These are phyloP conservation scores for Sedum album DNA, from an alignment of 164 flowering plant genomes.

Conservation along the genomic window DNA sequence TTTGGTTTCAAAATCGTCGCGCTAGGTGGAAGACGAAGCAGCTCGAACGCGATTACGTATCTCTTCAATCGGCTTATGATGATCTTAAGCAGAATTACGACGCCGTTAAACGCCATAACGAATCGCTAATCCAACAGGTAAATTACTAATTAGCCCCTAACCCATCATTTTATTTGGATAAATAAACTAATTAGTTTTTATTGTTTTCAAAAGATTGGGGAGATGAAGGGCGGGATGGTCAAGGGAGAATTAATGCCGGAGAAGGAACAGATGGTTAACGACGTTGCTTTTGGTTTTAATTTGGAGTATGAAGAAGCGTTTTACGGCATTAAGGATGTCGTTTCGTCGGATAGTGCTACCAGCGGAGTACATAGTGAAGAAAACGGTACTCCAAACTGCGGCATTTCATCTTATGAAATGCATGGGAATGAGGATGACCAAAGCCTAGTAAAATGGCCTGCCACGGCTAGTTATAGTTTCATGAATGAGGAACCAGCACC, in stretches of 20 bases:
- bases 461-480: constrained; percentile 37
- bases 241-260: not conserved
- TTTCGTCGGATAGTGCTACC: constrained; percentile 74
- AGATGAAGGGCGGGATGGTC: not conserved
- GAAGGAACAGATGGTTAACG: not conserved
- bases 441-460: not conserved
- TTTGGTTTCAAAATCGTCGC: constrained; percentile 94
- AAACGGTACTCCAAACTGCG: constrained; percentile 35
- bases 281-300: constrained; percentile 2
- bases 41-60: constrained; percentile 66
- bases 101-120: constrained; percentile 53
- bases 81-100: constrained; percentile 53
- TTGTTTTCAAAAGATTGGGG: constrained; percentile 9
- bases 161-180: not conserved
- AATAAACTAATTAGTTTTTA: not conserved
- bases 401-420: constrained; percentile 21
- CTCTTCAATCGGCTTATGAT: constrained; percentile 50
- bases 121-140: constrained; percentile 63
- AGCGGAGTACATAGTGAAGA: constrained; percentile 69
- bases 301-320: constrained; percentile 50
- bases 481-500: constrained; percentile 63
- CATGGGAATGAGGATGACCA: constrained; percentile 53
- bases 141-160: not conserved
- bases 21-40: constrained; percentile 94
- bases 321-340: not conserved